Conservation (phyloP, 2,329 filamentous ascomycete species). For the Verticillium zaregamsianum region DNA sequence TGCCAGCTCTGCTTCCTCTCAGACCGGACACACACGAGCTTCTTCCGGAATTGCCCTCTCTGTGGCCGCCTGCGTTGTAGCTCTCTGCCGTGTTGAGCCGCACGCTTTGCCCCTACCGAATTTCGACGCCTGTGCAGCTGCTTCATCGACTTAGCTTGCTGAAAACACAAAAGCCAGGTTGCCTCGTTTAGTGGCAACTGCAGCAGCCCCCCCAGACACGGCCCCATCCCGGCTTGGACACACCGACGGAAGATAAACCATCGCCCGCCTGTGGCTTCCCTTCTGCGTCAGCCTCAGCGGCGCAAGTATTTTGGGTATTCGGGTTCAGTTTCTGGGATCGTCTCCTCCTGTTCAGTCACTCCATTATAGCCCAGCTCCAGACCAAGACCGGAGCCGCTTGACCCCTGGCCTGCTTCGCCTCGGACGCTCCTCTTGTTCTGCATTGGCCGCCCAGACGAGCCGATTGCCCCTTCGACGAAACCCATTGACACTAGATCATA, state of each 20-base stretch:
- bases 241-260: background rate
- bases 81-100: background rate
- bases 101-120: background rate
- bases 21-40: background rate
- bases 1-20: background rate
- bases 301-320: background rate
- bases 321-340: background rate
- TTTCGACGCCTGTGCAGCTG: background rate
- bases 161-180: background rate
- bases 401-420: constrained; percentile 7
- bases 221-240: background rate
- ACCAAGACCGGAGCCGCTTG: constrained; percentile 5
- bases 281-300: background rate
- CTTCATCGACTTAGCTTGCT: background rate
- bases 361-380: constrained; percentile 5
- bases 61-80: background rate
- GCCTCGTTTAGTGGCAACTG: constrained; percentile 9
- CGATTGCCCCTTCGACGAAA: constrained; percentile 12
- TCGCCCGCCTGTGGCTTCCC: background rate
- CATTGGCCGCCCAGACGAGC: constrained; percentile 11
- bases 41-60: background rate
- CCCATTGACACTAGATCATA: constrained; percentile 7
- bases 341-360: constrained; percentile 8
- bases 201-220: constrained; percentile 1
- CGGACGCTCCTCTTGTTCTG: constrained; percentile 13